Percentiles rank a stretch among this genome's conserved stretches.
These are phyloP conservation scores for Hyaloperonospora brassicae DNA, from an alignment of 352 stramenopile species.

Conservation along the genomic window DNA sequence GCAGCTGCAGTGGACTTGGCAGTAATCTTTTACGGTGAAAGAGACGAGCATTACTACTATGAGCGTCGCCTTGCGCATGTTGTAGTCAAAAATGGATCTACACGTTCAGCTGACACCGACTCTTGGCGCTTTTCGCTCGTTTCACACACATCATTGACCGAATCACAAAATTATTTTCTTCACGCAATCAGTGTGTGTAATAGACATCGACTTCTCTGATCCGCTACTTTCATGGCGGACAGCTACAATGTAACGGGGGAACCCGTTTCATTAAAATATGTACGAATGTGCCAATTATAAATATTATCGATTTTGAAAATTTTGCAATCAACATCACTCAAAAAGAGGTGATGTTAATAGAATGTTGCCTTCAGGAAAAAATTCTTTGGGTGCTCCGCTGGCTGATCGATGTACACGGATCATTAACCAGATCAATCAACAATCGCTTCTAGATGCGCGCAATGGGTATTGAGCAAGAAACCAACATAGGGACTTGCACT, in stretches of 20 bases:
- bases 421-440: too few relatives aligned
- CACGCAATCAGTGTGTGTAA: neutral
- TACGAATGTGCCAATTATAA: too few relatives aligned
- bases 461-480: too few relatives aligned
- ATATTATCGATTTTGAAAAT: too few relatives aligned
- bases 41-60: slow-evolving; percentile 86
- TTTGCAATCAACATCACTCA: too few relatives aligned
- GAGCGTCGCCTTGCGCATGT: slow-evolving; percentile 86
- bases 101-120: slow-evolving; percentile 77
- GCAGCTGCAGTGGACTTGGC: slow-evolving; percentile 72
- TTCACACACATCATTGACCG: slow-evolving; percentile 1
- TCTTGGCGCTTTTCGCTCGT: slow-evolving; percentile 89
- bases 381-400: too few relatives aligned
- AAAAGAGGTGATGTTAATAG: too few relatives aligned
- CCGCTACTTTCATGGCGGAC: slow-evolving; percentile 68
- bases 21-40: slow-evolving; percentile 56
- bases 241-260: slow-evolving; percentile 73
- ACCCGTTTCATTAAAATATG: too few relatives aligned
- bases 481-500: too few relatives aligned
- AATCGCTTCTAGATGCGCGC: too few relatives aligned
- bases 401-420: too few relatives aligned
- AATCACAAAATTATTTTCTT: slow-evolving; percentile 6
- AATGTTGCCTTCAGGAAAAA: too few relatives aligned
- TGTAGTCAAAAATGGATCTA: slow-evolving; percentile 91
- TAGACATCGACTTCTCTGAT: slow-evolving; percentile 30